Conservation (phyloP, 805 yeast genomes). For the Kuraishia capsulata region DNA sequence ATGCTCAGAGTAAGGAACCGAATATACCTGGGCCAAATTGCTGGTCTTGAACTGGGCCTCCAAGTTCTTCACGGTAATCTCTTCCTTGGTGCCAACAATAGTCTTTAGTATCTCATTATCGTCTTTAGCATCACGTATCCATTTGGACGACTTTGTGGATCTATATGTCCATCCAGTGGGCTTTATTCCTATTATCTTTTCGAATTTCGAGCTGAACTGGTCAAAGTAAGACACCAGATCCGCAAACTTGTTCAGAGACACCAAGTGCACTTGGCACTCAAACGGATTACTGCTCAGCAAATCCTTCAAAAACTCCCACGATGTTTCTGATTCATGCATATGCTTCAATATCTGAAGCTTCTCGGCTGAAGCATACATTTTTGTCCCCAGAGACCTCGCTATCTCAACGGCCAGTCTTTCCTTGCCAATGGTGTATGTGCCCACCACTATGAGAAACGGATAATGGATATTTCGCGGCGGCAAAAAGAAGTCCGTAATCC, state of each 20-base stretch:
- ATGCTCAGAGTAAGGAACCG: slow-evolving; percentile 90
- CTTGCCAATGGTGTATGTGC: slow-evolving; percentile 89
- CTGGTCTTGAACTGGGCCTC: slow-evolving; percentile 22
- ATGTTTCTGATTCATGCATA: slow-evolving; percentile 15
- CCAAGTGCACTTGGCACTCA: slow-evolving; percentile 58
- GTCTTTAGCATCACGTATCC: slow-evolving; percentile 8
- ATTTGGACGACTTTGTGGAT: slow-evolving; percentile 10
- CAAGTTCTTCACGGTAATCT: slow-evolving; percentile 13
- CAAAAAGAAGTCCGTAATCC: slow-evolving; percentile 30
- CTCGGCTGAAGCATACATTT: slow-evolving; percentile 42
- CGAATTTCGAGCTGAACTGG: slow-evolving; percentile 35
- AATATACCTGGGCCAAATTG: slow-evolving; percentile 36
- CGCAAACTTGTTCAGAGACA: slow-evolving; percentile 47
- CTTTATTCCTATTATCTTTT: slow-evolving; percentile 58
- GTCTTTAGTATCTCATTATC: slow-evolving; percentile 5
- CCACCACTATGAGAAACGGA: slow-evolving; percentile 53
- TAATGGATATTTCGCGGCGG: slow-evolving; percentile 4
- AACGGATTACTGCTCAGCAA: slow-evolving; percentile 35
- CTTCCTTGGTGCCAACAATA: slow-evolving; percentile 3
- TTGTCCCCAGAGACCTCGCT: slow-evolving; percentile 41
- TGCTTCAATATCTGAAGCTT: slow-evolving; percentile 37
- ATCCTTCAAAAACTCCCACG: slow-evolving; percentile 30
- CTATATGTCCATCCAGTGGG: slow-evolving; percentile 91
- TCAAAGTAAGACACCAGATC: slow-evolving; percentile 41
- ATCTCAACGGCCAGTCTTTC: slow-evolving; percentile 71